Percentiles rank a stretch among this genome's conserved stretches.
These are phyloP conservation scores for Aspergillus alliaceus DNA, from an alignment of 2,329 filamentous ascomycete genomes.

Conservation along the genomic window DNA sequence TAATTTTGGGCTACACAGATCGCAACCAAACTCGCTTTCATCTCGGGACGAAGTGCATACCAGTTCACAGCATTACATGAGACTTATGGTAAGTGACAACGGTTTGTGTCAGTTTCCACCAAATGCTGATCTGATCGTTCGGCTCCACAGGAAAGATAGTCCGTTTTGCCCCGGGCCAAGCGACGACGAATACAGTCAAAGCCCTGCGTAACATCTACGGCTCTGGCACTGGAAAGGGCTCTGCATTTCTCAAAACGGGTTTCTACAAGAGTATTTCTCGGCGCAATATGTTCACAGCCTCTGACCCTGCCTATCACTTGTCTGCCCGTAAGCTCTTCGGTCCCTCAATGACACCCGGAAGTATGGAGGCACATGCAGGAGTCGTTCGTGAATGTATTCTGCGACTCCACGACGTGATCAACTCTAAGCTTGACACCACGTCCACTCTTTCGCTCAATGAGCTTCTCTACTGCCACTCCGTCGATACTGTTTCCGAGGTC, in stretches of 20 bases:
- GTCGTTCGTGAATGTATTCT: constrained; percentile 23
- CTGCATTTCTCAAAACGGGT: constrained; percentile 22
- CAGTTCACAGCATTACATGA: constrained; percentile 19
- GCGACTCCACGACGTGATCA: constrained; percentile 19
- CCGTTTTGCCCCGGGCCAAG: constrained; percentile 24
- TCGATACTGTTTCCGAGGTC: constrained; percentile 27
- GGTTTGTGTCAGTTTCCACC: too few species aligned
- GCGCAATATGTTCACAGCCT: constrained; percentile 25
- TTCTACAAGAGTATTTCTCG: constrained; percentile 27
- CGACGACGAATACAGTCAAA: constrained; percentile 26
- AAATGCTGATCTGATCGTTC: background rate
- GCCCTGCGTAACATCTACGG: constrained; percentile 25
- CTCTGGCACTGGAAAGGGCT: constrained; percentile 17
- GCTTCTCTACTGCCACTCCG: constrained; percentile 25
- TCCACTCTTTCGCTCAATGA: constrained; percentile 19
- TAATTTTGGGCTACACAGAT: constrained; percentile 5
- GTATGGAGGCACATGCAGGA: constrained; percentile 20
- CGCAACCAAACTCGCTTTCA: constrained; percentile 21
- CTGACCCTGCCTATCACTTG: constrained; percentile 23
- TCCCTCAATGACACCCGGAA: constrained; percentile 23
- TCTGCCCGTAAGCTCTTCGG: constrained; percentile 25
- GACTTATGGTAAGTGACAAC: constrained; percentile 15
- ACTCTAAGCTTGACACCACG: constrained; percentile 5
- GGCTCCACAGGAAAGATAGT: constrained; percentile 16
- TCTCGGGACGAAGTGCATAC: constrained; percentile 20